phyloP scores from a whole-genome alignment of 2,329 filamentous ascomycete species.

The Scortechinia acanthostroma region DNA sequence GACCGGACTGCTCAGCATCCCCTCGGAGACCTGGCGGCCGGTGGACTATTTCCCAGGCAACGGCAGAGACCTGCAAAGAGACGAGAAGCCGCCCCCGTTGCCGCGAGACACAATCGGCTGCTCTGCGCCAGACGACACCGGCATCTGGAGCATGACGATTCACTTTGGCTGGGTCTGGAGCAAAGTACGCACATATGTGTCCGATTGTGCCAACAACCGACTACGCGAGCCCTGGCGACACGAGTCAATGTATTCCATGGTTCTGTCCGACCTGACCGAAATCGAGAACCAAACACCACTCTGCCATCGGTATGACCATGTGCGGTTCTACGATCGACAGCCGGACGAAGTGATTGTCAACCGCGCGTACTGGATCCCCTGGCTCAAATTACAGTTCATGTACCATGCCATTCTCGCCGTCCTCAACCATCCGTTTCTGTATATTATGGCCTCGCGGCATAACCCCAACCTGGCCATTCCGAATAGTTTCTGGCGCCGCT shows the following conservation, averaged over 20 bases:
- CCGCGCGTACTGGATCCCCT: slow-evolving; percentile 39
- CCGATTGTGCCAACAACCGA: slow-evolving; percentile 34
- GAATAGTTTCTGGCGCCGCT: slow-evolving; percentile 43
- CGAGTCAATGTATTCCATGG: slow-evolving; percentile 40
- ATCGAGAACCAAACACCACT: slow-evolving; percentile 37
- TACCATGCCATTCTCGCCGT: slow-evolving; percentile 42
- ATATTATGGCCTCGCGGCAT: slow-evolving; percentile 40
- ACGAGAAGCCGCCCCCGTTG: slow-evolving; percentile 27
- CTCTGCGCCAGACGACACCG: slow-evolving; percentile 26
- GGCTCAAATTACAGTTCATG: slow-evolving; percentile 42
- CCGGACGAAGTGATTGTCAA: slow-evolving; percentile 33
- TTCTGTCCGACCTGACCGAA: slow-evolving; percentile 40
- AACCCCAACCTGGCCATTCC: slow-evolving; percentile 41
- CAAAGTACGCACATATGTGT: slow-evolving; percentile 33
- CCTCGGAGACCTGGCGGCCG: slow-evolving; percentile 19
- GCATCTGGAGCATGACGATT: slow-evolving; percentile 39
- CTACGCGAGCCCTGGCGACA: slow-evolving; percentile 40
- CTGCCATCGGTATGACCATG: slow-evolving; percentile 41
- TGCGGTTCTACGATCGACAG: slow-evolving; percentile 40
- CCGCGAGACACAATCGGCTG: slow-evolving; percentile 34
- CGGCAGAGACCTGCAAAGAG: slow-evolving; percentile 13
- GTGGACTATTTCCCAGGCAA: slow-evolving; percentile 12
- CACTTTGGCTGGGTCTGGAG: slow-evolving; percentile 44
- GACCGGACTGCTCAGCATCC: slow-evolving; percentile 28
- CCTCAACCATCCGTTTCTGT: slow-evolving; percentile 43